phyloP scores from a whole-genome alignment of 345 rosid genomes.

The Cochlearia excelsa region DNA sequence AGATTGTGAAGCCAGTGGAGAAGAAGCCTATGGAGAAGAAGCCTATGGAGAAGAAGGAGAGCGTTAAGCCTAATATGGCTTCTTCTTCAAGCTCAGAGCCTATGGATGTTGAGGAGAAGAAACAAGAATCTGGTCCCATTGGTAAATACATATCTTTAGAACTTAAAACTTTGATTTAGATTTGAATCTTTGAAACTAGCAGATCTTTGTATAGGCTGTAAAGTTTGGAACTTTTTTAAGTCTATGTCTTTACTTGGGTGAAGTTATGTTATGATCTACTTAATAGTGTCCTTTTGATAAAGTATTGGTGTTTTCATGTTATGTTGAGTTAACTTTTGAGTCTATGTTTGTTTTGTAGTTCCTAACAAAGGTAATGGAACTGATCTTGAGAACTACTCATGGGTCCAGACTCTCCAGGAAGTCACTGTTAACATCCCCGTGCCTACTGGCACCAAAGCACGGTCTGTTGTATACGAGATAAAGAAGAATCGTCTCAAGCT shows the following conservation, averaged over 20 bases:
- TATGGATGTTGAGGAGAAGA: slow-evolving; percentile 6
- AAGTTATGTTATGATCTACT: background rate
- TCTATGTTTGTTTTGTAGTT: slow-evolving; percentile 41
- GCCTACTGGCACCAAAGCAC: slow-evolving; percentile 78
- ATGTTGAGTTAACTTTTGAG: background rate
- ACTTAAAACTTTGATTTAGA: background rate
- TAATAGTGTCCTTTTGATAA: background rate
- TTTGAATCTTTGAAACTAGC: too few relatives aligned
- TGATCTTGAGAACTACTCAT: slow-evolving; percentile 83
- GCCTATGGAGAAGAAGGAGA: slow-evolving; percentile 39
- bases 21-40: slow-evolving; percentile 32
- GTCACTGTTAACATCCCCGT: slow-evolving; percentile 75
- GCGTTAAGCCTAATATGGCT: too few relatives aligned
- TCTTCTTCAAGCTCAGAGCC: too few relatives aligned
- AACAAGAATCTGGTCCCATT: slow-evolving; percentile 36
- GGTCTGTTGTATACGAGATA: slow-evolving; percentile 65
- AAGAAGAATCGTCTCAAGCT: slow-evolving; percentile 86
- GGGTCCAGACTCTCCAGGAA: slow-evolving; percentile 95
- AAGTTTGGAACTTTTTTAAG: too few relatives aligned
- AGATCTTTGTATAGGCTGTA: too few relatives aligned
- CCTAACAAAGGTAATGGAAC: slow-evolving; percentile 92
- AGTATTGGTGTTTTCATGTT: slow-evolving; percentile 6
- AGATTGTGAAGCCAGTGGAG: slow-evolving; percentile 16
- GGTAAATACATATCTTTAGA: slow-evolving; percentile 28
- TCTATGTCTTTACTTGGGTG: too few relatives aligned